phyloP scores from a whole-genome alignment of 2,329 filamentous ascomycete genomes.

The Diplodia seriata region DNA sequence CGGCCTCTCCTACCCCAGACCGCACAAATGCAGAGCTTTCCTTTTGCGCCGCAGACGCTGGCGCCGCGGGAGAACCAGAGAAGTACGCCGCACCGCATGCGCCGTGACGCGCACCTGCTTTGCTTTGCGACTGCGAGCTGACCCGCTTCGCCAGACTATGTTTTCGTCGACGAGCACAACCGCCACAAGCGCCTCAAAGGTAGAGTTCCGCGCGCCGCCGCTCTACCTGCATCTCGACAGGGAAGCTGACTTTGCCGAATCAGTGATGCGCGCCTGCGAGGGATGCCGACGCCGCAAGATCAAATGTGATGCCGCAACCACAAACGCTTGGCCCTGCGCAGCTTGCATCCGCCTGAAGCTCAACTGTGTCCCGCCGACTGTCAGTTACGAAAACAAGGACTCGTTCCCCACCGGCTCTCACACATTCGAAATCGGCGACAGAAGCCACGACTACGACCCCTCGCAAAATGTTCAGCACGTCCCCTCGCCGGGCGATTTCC shows the following conservation, averaged over 20 bases:
- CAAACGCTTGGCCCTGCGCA: slow-evolving; percentile 96
- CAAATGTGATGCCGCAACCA: slow-evolving; percentile 96
- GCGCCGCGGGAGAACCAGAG: slow-evolving; percentile 79
- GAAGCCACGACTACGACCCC: slow-evolving; percentile 46
- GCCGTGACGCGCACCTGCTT: neutral
- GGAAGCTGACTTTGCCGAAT: slow-evolving; percentile 29
- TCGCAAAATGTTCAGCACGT: slow-evolving; percentile 42
- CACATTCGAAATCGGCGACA: slow-evolving; percentile 51
- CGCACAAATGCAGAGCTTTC: slow-evolving; percentile 75
- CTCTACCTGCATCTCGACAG: slow-evolving; percentile 34
- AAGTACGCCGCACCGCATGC: slow-evolving; percentile 63
- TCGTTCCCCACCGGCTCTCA: slow-evolving; percentile 48
- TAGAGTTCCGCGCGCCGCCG: slow-evolving; percentile 50
- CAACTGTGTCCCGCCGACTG: slow-evolving; percentile 88
- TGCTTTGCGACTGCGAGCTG: slow-evolving; percentile 28
- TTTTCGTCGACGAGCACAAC: slow-evolving; percentile 98
- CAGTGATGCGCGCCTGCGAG: slow-evolving; percentile 97
- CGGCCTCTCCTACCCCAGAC: slow-evolving; percentile 71
- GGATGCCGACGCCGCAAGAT: slow-evolving; percentile 95
- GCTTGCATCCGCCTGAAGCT: slow-evolving; percentile 91
- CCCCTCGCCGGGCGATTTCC: slow-evolving; percentile 51
- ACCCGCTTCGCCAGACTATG: slow-evolving; percentile 74
- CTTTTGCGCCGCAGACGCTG: slow-evolving; percentile 71
- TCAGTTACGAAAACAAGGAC: slow-evolving; percentile 71
- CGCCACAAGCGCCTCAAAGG: slow-evolving; percentile 96